A percentile compares a stretch with the other conserved stretches of the same genome.
Evolutionary conservation across 169 alveolate genomes (phyloP).

Genomic region (Plasmodium fragile): DNA sequence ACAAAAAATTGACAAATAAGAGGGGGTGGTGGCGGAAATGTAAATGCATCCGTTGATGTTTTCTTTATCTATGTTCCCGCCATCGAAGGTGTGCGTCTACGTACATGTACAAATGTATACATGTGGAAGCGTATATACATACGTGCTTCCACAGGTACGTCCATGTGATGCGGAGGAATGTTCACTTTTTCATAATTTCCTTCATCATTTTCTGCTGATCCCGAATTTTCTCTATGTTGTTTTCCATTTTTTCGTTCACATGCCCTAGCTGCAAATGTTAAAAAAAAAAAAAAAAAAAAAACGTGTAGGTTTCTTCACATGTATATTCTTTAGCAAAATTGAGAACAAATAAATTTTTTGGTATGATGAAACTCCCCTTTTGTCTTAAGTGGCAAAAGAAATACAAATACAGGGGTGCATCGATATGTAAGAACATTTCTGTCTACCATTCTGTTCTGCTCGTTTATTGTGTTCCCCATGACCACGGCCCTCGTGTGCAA

Average conservation of each 20-base stretch:
- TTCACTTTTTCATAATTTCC: conserved; percentile 72
- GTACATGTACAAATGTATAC: neutral
- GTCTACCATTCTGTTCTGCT: conserved; percentile 66
- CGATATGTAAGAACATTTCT: conserved; percentile 10
- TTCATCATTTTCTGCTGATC: conserved; percentile 76
- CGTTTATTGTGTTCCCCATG: conserved; percentile 75
- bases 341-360: neutral
- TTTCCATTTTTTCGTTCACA: conserved; percentile 72
- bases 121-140: neutral
- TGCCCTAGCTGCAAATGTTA: conserved; percentile 35
- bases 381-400: neutral
- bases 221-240: conserved; percentile 65
- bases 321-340: neutral
- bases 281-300: neutral
- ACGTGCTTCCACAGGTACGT: neutral
- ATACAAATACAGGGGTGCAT: neutral
- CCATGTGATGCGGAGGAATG: neutral
- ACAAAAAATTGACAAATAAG: conserved; percentile 10
- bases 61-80: neutral
- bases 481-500: conserved; percentile 70
- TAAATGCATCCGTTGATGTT: neutral
- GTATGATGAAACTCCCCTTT: neutral
- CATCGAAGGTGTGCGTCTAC: neutral
- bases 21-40: neutral
- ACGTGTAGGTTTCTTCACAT: neutral